Base-by-base conservation (phyloP, 148 eudicot genomes). In the Cornus florida region DNA sequence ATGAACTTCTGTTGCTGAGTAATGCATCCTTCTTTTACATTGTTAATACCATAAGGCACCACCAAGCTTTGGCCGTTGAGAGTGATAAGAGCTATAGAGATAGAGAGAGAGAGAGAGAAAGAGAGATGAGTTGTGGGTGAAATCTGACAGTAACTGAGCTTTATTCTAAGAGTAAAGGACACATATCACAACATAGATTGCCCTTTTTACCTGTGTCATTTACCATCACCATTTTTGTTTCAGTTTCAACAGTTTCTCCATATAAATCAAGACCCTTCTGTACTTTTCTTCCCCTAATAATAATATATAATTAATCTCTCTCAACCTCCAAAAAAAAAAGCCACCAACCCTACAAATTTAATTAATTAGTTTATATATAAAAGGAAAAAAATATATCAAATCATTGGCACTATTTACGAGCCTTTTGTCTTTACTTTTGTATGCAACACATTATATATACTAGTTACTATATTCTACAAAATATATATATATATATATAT, bases 131-230 rank as follows among this genome's bases (percentile, higher is more conserved):
- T 3, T 57, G 1, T 57, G 24, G 23, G 66, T 62, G 66, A 62
- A 62, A 62, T 1, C 66, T 62, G 66, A 62, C 66, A 66, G 69
- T 67, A 32, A 77, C 38, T 73, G 84, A 82, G n/a, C 23, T 13
- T 62, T 56, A 67, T 28, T 28, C 13, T 69, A 32, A 69, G 17
- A 69, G 46, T 69, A 69, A 31, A 69, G 43, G 72, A 32, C 72
- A 69, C 72, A 69, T 13, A 69, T 33, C 72, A 69, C n/a, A 69
- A 69, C 46, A 16, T 69, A 19, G 78, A 73, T 70, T 82, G 7
- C 75, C 31, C 73, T 62, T 81, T 78, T 73, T 68, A 70, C 66
- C 76, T 62, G 78, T 75, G 10, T 62, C 10, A 38, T 11, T 11
- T 31, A 1, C 33, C 20, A 71, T 57, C 74, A 71, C 20, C 43